Percentiles rank a stretch among this genome's conserved stretches.
Conservation (phyloP, 495 filamentous ascomycete genomes). For the Cairneyella variabilis region DNA sequence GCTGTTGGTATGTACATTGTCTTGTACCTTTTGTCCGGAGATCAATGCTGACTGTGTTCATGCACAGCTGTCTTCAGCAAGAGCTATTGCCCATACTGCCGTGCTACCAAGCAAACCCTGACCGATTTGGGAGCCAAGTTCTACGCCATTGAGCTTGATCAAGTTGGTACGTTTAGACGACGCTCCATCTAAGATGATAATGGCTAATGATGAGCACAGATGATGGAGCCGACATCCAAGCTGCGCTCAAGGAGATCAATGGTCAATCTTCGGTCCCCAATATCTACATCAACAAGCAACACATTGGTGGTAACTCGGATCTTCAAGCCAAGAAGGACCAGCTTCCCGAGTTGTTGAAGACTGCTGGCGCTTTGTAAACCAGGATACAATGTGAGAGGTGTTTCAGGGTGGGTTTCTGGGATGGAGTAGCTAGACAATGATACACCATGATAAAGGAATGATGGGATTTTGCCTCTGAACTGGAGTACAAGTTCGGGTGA, state of each 20-base stretch:
- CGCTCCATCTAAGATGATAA: too few relatives aligned
- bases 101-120: slow-evolving; percentile 70
- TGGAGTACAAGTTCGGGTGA: slow-evolving; percentile 5
- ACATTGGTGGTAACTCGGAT: slow-evolving; percentile 97
- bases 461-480: neutral
- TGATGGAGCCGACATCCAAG: slow-evolving; percentile 80
- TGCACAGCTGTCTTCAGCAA: slow-evolving; percentile 86
- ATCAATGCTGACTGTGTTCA: neutral
- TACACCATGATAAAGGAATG: neutral
- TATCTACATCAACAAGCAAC: slow-evolving; percentile 84
- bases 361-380: slow-evolving; percentile 59
- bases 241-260: slow-evolving; percentile 74
- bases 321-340: slow-evolving; percentile 63
- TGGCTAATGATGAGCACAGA: too few relatives aligned
- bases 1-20: slow-evolving; percentile 64
- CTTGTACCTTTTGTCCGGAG: neutral
- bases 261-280: slow-evolving; percentile 88
- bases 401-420: neutral
- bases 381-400: neutral
- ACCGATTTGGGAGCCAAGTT: slow-evolving; percentile 67
- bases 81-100: slow-evolving; percentile 95
- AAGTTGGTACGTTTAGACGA: slow-evolving; percentile 65
- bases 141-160: slow-evolving; percentile 76
- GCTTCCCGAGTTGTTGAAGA: slow-evolving; percentile 55
- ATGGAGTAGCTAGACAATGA: neutral